These are phyloP conservation scores for Linanthus parryae DNA, from an alignment of 148 eudicot species.

Conservation along the genomic window DNA sequence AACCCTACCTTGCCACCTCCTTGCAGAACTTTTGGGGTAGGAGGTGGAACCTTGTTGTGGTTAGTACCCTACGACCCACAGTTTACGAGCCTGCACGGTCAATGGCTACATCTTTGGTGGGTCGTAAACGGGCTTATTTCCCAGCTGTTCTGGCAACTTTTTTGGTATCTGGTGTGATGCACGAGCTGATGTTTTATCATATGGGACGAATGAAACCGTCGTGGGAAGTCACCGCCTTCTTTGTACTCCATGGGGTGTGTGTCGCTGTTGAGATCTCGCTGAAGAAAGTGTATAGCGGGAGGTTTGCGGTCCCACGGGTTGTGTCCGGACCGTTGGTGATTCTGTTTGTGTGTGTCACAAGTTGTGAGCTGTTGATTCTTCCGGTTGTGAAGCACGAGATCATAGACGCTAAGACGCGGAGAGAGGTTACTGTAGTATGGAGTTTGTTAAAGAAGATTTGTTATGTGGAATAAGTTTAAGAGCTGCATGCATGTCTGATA, in stretches of 20 bases:
- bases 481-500: no score
- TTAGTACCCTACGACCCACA: slow-evolving; percentile 25
- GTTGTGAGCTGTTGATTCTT: no score
- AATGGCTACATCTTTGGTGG: neutral
- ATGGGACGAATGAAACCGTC: slow-evolving; percentile 25
- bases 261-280: slow-evolving; percentile 29
- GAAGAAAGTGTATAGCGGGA: no score
- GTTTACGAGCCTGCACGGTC: slow-evolving; percentile 25
- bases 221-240: slow-evolving; percentile 35
- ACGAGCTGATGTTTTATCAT: slow-evolving; percentile 37
- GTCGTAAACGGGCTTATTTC: slow-evolving; percentile 18
- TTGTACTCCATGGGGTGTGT: slow-evolving; percentile 41
- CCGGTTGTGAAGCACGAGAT: no score
- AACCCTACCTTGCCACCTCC: slow-evolving; percentile 48
- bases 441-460: no score
- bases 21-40: slow-evolving; percentile 68
- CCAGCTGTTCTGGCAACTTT: slow-evolving; percentile 27
- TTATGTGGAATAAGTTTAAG: no score
- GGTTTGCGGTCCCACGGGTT: no score
- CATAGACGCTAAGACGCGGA: no score
- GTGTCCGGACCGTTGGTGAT: no score
- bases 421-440: no score
- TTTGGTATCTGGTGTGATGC: slow-evolving; percentile 45
- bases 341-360: no score
- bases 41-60: no score